Evolutionary conservation across 2,329 filamentous ascomycete species (phyloP).

Genomic region (Fusarium coicis): DNA sequence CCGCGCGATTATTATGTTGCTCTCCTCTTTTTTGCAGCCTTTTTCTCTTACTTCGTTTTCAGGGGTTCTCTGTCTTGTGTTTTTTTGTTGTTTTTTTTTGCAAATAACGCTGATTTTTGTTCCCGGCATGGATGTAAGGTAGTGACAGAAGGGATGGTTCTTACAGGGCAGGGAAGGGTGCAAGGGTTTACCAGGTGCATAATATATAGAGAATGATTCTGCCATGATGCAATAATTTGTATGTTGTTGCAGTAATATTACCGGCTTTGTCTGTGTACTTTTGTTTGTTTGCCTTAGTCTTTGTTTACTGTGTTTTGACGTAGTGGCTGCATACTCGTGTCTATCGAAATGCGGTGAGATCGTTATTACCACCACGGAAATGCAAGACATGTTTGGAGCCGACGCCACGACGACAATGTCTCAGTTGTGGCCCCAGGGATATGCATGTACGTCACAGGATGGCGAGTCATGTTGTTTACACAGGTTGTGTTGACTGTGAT

Average conservation of each 20-base stretch:
- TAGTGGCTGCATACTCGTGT: background rate
- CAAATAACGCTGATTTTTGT: constrained; percentile 34
- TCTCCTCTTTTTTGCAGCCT: constrained; percentile 39
- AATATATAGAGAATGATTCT: constrained; percentile 46
- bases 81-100: constrained; percentile 33
- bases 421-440: background rate
- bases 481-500: background rate
- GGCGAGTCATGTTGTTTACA: background rate
- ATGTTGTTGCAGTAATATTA: constrained; percentile 14
- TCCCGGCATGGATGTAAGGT: constrained; percentile 42
- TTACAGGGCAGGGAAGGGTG: constrained; percentile 38
- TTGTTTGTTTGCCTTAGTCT: background rate
- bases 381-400: constrained; percentile 16
- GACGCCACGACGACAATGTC: constrained; percentile 12
- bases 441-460: background rate
- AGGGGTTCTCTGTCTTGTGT: constrained; percentile 35
- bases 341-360: constrained; percentile 15
- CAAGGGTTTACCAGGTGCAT: constrained; percentile 44
- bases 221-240: constrained; percentile 29
- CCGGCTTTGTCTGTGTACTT: background rate
- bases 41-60: constrained; percentile 37
- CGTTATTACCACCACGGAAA: background rate
- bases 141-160: constrained; percentile 39
- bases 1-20: constrained; percentile 41
- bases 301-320: background rate